Conservation (phyloP, 257 asterid genomes). For the Solanum okadae region DNA sequence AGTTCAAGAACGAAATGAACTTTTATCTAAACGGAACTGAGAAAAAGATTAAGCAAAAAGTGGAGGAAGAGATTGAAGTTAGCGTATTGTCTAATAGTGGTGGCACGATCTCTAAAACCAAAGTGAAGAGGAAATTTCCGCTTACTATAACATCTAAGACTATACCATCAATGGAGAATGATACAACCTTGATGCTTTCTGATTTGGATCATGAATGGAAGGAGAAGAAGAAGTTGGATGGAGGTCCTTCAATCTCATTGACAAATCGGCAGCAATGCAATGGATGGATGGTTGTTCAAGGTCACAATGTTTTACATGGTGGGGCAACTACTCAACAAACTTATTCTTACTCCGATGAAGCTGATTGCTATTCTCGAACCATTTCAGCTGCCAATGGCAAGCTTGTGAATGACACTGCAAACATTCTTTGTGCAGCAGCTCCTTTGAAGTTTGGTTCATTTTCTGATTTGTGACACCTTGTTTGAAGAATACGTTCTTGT, state of each 20-base stretch:
- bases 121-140: slow-evolving; percentile 36
- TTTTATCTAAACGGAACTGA: slow-evolving; percentile 29
- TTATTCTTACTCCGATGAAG: slow-evolving; percentile 19
- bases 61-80: slow-evolving; percentile 25
- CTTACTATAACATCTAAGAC: slow-evolving; percentile 24
- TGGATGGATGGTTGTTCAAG: slow-evolving; percentile 66
- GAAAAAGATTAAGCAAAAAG: slow-evolving; percentile 46
- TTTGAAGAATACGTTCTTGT: background rate
- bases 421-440: slow-evolving; percentile 24
- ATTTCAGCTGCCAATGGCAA: slow-evolving; percentile 37
- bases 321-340: slow-evolving; percentile 34
- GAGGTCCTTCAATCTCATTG: slow-evolving; percentile 14
- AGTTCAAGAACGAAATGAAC: slow-evolving; percentile 40
- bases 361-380: slow-evolving; percentile 33
- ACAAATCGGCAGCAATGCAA: slow-evolving; percentile 29
- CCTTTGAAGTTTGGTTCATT: slow-evolving; percentile 2
- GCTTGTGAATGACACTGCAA: slow-evolving; percentile 22
- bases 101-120: background rate
- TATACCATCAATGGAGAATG: slow-evolving; percentile 16
- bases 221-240: slow-evolving; percentile 33
- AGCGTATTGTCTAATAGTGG: slow-evolving; percentile 19
- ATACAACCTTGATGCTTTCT: slow-evolving; percentile 22
- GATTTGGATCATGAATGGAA: slow-evolving; percentile 30
- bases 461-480: background rate
- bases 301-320: slow-evolving; percentile 48